Conservation (phyloP, 2,329 filamentous ascomycete species). For the Fusarium brachygibbosum region DNA sequence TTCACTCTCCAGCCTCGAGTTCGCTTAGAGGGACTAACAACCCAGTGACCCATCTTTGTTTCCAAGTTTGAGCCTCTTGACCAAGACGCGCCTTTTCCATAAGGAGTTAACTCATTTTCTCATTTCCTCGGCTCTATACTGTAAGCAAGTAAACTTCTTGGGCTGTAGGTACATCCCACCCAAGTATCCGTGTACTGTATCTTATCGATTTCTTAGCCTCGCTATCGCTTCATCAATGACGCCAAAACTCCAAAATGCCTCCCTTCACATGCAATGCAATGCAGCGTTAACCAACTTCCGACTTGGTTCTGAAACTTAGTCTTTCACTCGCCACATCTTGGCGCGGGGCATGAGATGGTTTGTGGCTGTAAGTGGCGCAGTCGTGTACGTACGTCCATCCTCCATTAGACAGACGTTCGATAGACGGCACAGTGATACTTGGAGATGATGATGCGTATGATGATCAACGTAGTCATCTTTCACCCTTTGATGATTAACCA, state of each 20-base stretch:
- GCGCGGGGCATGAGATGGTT: background rate
- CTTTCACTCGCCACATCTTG: slow-evolving; percentile 25
- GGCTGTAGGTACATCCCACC: background rate
- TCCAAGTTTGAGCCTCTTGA: slow-evolving; percentile 4
- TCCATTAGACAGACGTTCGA: no score
- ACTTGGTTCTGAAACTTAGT: slow-evolving; percentile 43
- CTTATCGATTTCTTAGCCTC: background rate
- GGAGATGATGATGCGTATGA: no score
- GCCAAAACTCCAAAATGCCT: slow-evolving; percentile 22
- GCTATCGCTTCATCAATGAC: slow-evolving; percentile 24
- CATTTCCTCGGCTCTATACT: background rate
- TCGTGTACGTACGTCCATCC: background rate
- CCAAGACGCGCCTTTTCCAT: no score
- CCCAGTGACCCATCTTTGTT: slow-evolving; percentile 11
- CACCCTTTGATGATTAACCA: no score
- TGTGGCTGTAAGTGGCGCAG: slow-evolving; percentile 34
- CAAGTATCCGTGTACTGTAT: background rate
- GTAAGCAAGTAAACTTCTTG: background rate
- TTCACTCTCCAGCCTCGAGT: background rate
- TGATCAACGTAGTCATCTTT: no score
- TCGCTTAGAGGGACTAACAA: slow-evolving; percentile 12
- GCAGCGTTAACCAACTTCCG: slow-evolving; percentile 30
- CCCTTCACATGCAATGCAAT: slow-evolving; percentile 9
- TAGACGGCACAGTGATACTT: no score
- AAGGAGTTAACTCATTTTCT: background rate